These are phyloP conservation scores for Epichloe aotearoae DNA, from an alignment of 2,329 filamentous ascomycete species.

Conservation along the genomic window DNA sequence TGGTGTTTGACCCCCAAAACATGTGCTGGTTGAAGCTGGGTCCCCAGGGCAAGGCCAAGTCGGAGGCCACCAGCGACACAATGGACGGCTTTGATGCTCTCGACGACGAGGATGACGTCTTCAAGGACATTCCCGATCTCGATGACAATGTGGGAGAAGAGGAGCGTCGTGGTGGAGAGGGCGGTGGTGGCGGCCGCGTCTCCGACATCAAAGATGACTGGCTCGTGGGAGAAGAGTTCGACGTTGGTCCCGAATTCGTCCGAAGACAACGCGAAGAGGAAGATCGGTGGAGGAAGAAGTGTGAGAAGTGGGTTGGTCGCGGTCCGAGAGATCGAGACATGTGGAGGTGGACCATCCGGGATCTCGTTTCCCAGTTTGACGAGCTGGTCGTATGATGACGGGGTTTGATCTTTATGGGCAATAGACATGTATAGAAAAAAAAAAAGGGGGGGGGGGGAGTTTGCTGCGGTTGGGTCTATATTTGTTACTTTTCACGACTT, in stretches of 20 bases:
- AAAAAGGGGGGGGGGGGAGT: background rate
- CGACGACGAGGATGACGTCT: constrained; percentile 74
- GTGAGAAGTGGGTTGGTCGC: constrained; percentile 67
- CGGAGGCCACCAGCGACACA: constrained; percentile 37
- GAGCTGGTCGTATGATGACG: constrained; percentile 12
- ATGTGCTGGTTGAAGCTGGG: constrained; percentile 94
- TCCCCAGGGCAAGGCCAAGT: constrained; percentile 30
- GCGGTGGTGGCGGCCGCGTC: constrained; percentile 21
- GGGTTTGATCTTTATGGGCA: background rate
- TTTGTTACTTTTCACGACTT: constrained; percentile 3
- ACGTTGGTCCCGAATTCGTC: constrained; percentile 91
- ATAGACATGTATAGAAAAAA: background rate
- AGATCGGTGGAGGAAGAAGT: constrained; percentile 77
- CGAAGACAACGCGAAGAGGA: constrained; percentile 83
- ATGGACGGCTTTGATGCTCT: constrained; percentile 55
- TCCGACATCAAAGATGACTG: constrained; percentile 62
- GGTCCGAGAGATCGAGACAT: constrained; percentile 41
- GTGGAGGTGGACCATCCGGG: constrained; percentile 68
- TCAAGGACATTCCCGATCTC: constrained; percentile 87
- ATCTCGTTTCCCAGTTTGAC: constrained; percentile 37
- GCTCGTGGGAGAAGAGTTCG: constrained; percentile 90
- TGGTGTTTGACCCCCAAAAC: constrained; percentile 93
- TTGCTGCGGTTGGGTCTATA: background rate
- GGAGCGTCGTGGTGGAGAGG: constrained; percentile 29
- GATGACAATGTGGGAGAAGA: constrained; percentile 51